Evolutionary conservation across 352 stramenopile genomes (phyloP).

Genomic region (Phytophthora kernoviae): DNA sequence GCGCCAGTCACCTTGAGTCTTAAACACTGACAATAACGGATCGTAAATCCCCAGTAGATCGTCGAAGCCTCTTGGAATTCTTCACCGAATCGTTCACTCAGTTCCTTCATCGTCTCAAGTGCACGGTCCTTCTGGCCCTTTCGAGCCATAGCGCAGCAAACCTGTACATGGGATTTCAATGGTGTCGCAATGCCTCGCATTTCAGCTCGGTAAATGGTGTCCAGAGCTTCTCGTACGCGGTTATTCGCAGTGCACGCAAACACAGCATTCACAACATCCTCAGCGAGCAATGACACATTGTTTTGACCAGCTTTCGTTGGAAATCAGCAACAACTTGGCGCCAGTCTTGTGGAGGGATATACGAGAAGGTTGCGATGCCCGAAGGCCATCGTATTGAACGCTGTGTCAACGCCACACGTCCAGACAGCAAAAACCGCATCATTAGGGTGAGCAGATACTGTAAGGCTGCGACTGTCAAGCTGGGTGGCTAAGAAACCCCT

Average conservation of each 20-base stretch:
- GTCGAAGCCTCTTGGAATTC: slow-evolving; percentile 21
- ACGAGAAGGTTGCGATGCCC: background rate
- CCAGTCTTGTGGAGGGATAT: slow-evolving; percentile 34
- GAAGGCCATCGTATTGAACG: slow-evolving; percentile 10
- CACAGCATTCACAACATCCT: slow-evolving; percentile 42
- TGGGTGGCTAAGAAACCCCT: background rate
- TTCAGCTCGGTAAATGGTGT: slow-evolving; percentile 43
- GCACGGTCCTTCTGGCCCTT: slow-evolving; percentile 57
- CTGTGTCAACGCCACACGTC: slow-evolving; percentile 5
- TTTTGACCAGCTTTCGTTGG: slow-evolving; percentile 34
- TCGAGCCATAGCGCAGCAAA: slow-evolving; percentile 51
- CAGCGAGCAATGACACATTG: slow-evolving; percentile 9
- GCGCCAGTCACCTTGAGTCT: slow-evolving; percentile 66
- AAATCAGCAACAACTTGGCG: slow-evolving; percentile 50
- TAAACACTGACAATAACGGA: slow-evolving; percentile 59
- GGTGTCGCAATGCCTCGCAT: slow-evolving; percentile 40
- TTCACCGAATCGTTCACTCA: slow-evolving; percentile 23
- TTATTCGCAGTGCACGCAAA: slow-evolving; percentile 46
- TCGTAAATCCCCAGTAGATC: slow-evolving; percentile 41
- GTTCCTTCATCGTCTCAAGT: slow-evolving; percentile 41
- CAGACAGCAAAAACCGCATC: slow-evolving; percentile 20
- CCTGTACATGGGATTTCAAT: slow-evolving; percentile 44
- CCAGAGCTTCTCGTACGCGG: slow-evolving; percentile 58
- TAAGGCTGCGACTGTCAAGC: no score
- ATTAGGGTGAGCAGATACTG: no score